Percentiles rank a stretch among this genome's conserved stretches.
Conservation (phyloP, 108 stramenopile species). For the Fragilariopsis cylindrus region DNA sequence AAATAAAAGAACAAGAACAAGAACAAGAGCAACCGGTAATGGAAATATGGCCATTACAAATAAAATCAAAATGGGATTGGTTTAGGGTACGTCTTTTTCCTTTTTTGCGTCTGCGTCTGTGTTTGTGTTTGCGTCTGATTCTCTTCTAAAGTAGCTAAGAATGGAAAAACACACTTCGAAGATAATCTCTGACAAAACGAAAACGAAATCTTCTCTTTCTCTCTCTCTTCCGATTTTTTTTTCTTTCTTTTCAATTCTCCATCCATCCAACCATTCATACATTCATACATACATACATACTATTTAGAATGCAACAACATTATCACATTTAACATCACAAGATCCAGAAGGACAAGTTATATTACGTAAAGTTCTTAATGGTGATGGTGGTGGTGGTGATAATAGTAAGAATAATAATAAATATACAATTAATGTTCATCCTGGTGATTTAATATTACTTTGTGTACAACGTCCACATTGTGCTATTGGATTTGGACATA, state of each 20-base stretch:
- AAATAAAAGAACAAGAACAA: conserved; percentile 6
- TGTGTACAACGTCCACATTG: conserved; percentile 87
- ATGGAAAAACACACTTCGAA: no score
- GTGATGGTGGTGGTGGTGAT: no score
- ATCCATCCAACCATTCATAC: neutral
- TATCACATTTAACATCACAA: conserved; percentile 72
- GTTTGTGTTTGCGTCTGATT: neutral
- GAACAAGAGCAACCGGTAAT: conserved; percentile 34
- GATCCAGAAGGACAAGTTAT: conserved; percentile 70
- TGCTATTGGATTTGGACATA: conserved; percentile 70
- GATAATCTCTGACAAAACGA: no score
- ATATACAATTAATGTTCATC: conserved; percentile 50
- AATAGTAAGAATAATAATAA: conserved; percentile 21
- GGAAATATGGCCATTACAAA: conserved; percentile 78
- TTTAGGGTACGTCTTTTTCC: conserved; percentile 48
- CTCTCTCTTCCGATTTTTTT: neutral
- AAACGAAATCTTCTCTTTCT: neutral
- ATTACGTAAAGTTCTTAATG: conserved; percentile 45
- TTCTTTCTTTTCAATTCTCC: neutral
- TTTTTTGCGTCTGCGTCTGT: neutral
- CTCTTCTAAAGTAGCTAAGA: neutral
- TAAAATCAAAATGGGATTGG: conserved; percentile 79
- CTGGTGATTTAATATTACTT: conserved; percentile 80
- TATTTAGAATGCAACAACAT: conserved; percentile 59
- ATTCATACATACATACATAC: neutral